Evolutionary conservation across 2,329 filamentous ascomycete species (phyloP).

Genomic region (Aspergillus aculeatinus): DNA sequence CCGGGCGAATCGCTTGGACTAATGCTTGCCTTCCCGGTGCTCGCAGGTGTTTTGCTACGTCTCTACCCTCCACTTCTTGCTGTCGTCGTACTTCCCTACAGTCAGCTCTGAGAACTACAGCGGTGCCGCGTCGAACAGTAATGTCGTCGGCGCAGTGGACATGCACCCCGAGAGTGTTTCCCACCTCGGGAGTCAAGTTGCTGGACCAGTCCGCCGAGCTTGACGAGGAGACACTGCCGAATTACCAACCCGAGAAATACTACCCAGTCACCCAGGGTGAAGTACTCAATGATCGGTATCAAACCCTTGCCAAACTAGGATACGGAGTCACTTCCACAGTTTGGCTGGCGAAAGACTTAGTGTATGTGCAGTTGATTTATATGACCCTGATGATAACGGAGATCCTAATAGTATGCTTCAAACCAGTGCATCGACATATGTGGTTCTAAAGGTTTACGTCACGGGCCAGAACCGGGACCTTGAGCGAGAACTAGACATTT

Average conservation of each 20-base stretch:
- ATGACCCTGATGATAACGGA: conserved; percentile 13
- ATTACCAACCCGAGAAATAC: conserved; percentile 5
- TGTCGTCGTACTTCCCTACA: no score
- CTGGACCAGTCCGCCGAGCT: no score
- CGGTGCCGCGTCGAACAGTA: no score
- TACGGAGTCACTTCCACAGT: conserved; percentile 27
- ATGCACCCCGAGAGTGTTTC: no score
- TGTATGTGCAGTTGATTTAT: conserved; percentile 14
- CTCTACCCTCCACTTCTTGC: no score
- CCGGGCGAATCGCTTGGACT: no score
- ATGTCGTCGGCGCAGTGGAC: no score
- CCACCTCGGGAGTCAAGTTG: no score
- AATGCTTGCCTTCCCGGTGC: no score
- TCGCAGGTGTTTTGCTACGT: no score
- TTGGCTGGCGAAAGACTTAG: conserved; percentile 25
- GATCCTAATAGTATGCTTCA: conserved; percentile 1
- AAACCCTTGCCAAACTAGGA: conserved; percentile 26
- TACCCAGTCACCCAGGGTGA: conserved; percentile 22
- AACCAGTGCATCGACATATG: conserved; percentile 17
- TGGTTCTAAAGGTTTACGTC: conserved; percentile 23
- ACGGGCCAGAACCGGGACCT: conserved; percentile 10
- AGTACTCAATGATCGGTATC: conserved; percentile 22
- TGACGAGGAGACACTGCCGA: no score
- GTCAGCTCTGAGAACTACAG: no score
- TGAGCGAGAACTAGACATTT: conserved; percentile 21